These are phyloP conservation scores for Chaetomiaceae sp. DNA, from an alignment of 2,329 filamentous ascomycete species.

Conservation along the genomic window DNA sequence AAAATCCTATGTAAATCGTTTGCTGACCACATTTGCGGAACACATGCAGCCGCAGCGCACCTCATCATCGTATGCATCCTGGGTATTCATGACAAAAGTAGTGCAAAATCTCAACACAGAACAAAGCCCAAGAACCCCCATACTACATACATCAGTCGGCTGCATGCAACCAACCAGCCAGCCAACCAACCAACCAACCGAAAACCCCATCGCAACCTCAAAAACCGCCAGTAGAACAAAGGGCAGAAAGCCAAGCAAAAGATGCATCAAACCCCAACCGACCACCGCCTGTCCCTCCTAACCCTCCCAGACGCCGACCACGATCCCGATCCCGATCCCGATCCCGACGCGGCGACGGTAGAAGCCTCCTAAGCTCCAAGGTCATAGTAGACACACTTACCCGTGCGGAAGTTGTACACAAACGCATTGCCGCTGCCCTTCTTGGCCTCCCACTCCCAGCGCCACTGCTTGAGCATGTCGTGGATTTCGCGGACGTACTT, in stretches of 20 bases:
- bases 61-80: not conserved
- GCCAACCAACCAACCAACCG: not conserved
- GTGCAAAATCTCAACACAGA: not conserved
- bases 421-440: constrained; percentile 62
- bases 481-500: constrained; percentile 81
- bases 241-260: not conserved
- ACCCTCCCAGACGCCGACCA: not conserved
- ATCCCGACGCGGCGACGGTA: not conserved
- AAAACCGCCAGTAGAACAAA: not conserved
- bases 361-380: constrained; percentile 43
- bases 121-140: not conserved
- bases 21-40: too few species aligned
- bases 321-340: not conserved
- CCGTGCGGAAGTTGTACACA: constrained; percentile 87
- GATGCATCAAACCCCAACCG: not conserved
- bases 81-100: constrained; percentile 4
- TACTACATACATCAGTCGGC: not conserved
- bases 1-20: too few species aligned
- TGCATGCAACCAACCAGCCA: not conserved
- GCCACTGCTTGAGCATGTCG: constrained; percentile 65
- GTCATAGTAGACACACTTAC: constrained; percentile 81
- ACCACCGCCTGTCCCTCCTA: constrained; percentile 6
- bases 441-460: constrained; percentile 50
- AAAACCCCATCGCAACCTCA: not conserved
- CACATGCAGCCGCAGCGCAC: too few species aligned